Evolutionary conservation across 2,329 filamentous ascomycete genomes (phyloP), one percentile per base, ranked within the genome.

Genomic region (Colletotrichum sp.): DNA sequence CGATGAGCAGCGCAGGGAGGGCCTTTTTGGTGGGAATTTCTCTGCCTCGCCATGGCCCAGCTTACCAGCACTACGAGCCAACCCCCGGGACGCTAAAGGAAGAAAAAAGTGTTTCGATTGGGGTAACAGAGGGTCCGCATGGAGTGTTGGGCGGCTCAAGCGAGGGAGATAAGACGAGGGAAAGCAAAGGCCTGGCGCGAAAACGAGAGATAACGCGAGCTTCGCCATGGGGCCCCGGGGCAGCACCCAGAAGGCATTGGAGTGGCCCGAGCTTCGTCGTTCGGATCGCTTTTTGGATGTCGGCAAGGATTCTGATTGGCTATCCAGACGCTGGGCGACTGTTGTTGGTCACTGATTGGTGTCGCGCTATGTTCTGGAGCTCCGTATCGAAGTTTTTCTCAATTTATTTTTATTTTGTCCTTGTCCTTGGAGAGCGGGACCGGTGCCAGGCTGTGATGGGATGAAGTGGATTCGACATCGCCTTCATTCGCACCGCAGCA

Each of bases 111-210:
- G 72, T 71, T 74, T 74, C 72, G 60, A 74, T 74, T 59, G 72
- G 72, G 72, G 72, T 66, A 71, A 71, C 26, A 75, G 68, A 72
- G 68, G 72, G 60, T 28, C 68, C 59, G 72, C 68, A 39, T 21
- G 48, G 72, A 48, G n/a, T 28, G 36, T 74, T 67, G 14, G 14
- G 63, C 36, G 72, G 72, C 72, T 75, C 28, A 67, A 61, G 61
- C 48, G 66, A 48, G 7, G 8, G 57, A 61, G 68, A 63, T 63
- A 70, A 52, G 55, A 63, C 24, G 10, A 43, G 30, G 66, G 43
- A 21, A 30, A 14, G 43, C 14, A 24, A 60, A 32, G 14, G 52
- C 39, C 26, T 26, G 39, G 52, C 39, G 36, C 68, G 48, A 66
- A 60, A 63, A 28, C 36, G 24, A 57, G 24, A 55, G 48, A 67